Conservation (phyloP, 495 filamentous ascomycete genomes). For the Daldinia bambusicola region DNA sequence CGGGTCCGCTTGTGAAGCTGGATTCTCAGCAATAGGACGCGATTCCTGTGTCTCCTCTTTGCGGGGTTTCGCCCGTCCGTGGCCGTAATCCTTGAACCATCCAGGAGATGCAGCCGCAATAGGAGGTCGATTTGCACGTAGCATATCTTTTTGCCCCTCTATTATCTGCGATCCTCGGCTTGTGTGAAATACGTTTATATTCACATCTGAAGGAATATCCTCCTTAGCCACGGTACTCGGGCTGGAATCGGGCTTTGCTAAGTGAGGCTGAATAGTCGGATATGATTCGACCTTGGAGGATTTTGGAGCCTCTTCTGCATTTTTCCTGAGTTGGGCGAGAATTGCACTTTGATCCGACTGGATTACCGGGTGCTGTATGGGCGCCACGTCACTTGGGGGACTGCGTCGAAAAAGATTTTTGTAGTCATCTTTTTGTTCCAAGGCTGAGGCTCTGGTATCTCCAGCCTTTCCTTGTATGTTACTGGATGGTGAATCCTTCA, state of each 20-base stretch:
- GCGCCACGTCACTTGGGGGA: conserved; percentile 13
- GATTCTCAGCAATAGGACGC: conserved; percentile 35
- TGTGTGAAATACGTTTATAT: conserved; percentile 55
- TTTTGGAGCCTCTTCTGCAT: conserved; percentile 27
- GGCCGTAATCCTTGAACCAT: conserved; percentile 49
- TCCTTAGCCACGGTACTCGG: conserved; percentile 36
- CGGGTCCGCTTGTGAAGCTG: conserved; percentile 16
- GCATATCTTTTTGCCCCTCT: conserved; percentile 36
- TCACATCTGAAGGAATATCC: conserved; percentile 43
- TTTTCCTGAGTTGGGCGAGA: conserved; percentile 47
- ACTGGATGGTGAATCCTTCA: neutral
- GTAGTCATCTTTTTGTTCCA: conserved; percentile 16
- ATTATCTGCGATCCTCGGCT: conserved; percentile 49
- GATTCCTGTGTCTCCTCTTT: conserved; percentile 18
- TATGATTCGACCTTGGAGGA: conserved; percentile 13
- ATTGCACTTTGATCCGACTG: conserved; percentile 55
- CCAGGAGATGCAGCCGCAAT: conserved; percentile 35
- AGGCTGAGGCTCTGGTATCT: conserved; percentile 11
- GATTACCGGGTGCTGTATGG: conserved; percentile 16
- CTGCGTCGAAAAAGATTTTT: conserved; percentile 15
- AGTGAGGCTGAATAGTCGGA: conserved; percentile 13
- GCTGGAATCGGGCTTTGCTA: conserved; percentile 23
- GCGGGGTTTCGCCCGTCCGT: conserved; percentile 34
- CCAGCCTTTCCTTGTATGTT: conserved; percentile 10
- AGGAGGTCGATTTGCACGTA: conserved; percentile 28